Percentiles rank a stretch among this genome's conserved stretches.
phyloP scores from a whole-genome alignment of 306 rosid species.

The Dalbergia oliveri region DNA sequence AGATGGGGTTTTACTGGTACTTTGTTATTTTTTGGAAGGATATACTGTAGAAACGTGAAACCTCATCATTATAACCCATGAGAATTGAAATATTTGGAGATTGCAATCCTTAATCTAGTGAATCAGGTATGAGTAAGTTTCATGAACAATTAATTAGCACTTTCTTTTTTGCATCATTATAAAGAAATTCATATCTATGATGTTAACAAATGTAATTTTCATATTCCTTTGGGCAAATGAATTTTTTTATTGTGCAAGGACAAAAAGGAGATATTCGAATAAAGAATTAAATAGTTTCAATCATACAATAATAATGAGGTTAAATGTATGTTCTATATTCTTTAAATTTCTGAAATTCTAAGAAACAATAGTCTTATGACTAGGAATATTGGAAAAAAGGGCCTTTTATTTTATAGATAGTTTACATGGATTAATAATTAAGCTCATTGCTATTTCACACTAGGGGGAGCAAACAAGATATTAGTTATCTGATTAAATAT shows the following conservation, averaged over 20 bases:
- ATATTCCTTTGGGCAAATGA: not conserved
- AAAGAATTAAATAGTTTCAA: not conserved
- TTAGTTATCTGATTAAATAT: too few relatives aligned
- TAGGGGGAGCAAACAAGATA: too few relatives aligned
- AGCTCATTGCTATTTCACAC: not conserved
- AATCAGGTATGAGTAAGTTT: not conserved
- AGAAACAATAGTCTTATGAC: not conserved
- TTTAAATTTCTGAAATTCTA: not conserved
- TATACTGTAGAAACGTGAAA: conserved; percentile 62
- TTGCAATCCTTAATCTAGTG: not conserved
- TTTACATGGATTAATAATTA: not conserved
- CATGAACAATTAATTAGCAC: not conserved
- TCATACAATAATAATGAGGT: not conserved
- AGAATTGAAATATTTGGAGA: not conserved
- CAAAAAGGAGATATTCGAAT: not conserved
- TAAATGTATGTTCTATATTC: not conserved
- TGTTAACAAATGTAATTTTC: not conserved
- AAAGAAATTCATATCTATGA: not conserved
- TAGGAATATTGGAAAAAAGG: not conserved
- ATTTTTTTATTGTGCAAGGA: not conserved
- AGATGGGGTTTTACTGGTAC: conserved; percentile 70
- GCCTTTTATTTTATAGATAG: too few relatives aligned
- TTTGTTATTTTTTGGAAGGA: conserved; percentile 75
- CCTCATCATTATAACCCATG: not conserved
- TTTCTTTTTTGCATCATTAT: not conserved